Evolutionary conservation across 2,329 filamentous ascomycete genomes (phyloP).

Genomic region (Grosmannia huntii): DNA sequence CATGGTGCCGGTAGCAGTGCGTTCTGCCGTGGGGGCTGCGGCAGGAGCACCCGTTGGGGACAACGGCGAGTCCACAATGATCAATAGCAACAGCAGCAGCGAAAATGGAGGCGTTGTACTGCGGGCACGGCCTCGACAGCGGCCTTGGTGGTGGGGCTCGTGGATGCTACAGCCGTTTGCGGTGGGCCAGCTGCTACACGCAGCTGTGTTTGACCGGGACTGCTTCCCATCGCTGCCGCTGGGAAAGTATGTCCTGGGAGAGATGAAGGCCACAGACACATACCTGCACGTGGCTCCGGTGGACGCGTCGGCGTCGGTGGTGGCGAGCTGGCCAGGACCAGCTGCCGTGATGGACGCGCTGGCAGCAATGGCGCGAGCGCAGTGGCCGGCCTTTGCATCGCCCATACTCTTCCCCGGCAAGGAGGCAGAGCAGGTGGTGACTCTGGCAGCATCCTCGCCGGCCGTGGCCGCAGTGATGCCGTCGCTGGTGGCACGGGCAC

Average conservation of each 20-base stretch:
- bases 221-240: constrained; percentile 43
- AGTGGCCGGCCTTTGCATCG: constrained; percentile 79
- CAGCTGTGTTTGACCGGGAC: constrained; percentile 64
- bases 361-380: constrained; percentile 64
- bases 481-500: constrained; percentile 70
- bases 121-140: constrained; percentile 32
- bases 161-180: constrained; percentile 70
- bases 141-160: constrained; percentile 74
- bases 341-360: constrained; percentile 71
- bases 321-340: constrained; percentile 59
- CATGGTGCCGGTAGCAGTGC: constrained; percentile 22
- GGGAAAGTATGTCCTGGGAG: constrained; percentile 47
- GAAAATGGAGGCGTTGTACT: neutral
- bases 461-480: constrained; percentile 57
- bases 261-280: constrained; percentile 43
- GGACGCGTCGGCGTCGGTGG: constrained; percentile 44
- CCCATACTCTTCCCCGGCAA: constrained; percentile 74
- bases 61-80: neutral
- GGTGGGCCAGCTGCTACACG: constrained; percentile 64
- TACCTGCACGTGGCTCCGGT: constrained; percentile 66
- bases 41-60: constrained; percentile 14
- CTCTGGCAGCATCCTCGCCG: constrained; percentile 48
- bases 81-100: constrained; percentile 18
- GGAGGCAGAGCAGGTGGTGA: constrained; percentile 38
- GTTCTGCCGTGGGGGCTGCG: constrained; percentile 21